Percentiles rank a stretch among this genome's conserved stretches.
phyloP scores from a whole-genome alignment of 345 rosid genomes.

The Kernera saxatilis region DNA sequence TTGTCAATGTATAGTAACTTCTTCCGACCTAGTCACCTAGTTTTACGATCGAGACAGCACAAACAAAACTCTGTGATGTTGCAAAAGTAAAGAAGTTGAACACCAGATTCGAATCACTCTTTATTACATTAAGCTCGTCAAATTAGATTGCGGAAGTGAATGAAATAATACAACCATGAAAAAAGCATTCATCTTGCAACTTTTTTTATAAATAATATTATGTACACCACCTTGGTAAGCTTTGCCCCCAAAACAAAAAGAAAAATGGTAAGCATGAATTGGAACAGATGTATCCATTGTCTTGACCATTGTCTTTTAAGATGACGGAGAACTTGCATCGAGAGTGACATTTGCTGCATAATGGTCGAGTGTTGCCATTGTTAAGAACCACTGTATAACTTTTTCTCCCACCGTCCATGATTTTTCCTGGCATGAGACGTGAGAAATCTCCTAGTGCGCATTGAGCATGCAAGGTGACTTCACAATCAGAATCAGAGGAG shows the following conservation, averaged over 20 bases:
- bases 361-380: neutral
- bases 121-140: no score
- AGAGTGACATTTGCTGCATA: neutral
- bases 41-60: no score
- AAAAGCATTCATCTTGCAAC: no score
- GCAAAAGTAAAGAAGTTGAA: neutral
- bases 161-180: no score
- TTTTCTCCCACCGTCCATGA: accelerated
- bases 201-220: no score
- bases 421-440: neutral
- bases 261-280: neutral
- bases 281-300: neutral
- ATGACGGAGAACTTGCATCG: conserved; percentile 18
- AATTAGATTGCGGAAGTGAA: no score
- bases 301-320: neutral
- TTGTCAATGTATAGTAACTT: neutral
- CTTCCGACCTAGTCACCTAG: no score
- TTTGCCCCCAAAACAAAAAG: no score
- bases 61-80: neutral
- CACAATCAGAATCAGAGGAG: neutral
- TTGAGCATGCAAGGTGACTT: neutral
- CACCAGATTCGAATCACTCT: neutral
- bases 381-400: neutral
- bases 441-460: neutral
- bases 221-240: no score